These are phyloP conservation scores for Epichloe sibirici DNA, from an alignment of 2,329 filamentous ascomycete species.

Conservation along the genomic window DNA sequence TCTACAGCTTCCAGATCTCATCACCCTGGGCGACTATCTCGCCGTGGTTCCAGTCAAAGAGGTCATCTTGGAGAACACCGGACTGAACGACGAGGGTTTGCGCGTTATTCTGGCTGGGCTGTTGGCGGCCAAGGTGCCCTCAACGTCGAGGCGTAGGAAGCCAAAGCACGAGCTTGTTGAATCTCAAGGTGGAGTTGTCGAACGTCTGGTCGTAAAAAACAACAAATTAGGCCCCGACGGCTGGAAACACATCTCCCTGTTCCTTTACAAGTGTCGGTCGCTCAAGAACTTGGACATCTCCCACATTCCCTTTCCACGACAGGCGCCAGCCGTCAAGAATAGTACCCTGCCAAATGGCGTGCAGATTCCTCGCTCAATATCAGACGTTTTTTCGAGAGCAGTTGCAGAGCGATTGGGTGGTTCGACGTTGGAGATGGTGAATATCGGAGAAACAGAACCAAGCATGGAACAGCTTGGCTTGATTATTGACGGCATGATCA, in stretches of 20 bases:
- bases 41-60: slow-evolving; percentile 87
- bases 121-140: slow-evolving; percentile 61
- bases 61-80: slow-evolving; percentile 75
- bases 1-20: slow-evolving; percentile 69
- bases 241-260: slow-evolving; percentile 84
- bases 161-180: slow-evolving; percentile 27
- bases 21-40: slow-evolving; percentile 86
- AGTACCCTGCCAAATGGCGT: slow-evolving; percentile 20
- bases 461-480: slow-evolving; percentile 57
- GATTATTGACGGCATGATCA: slow-evolving; percentile 71
- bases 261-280: slow-evolving; percentile 80
- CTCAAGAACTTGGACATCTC: slow-evolving; percentile 80
- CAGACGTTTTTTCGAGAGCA: slow-evolving; percentile 61
- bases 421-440: slow-evolving; percentile 65
- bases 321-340: slow-evolving; percentile 18
- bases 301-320: slow-evolving; percentile 61
- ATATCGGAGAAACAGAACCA: slow-evolving; percentile 68
- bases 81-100: slow-evolving; percentile 75
- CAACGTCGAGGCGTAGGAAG: slow-evolving; percentile 37
- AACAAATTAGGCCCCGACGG: slow-evolving; percentile 81
- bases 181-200: slow-evolving; percentile 60
- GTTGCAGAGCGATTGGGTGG: slow-evolving; percentile 68
- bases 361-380: slow-evolving; percentile 22
- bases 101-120: slow-evolving; percentile 78
- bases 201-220: slow-evolving; percentile 79